Conservation (phyloP, 2,329 filamentous ascomycete species). For the Trichoderma oligosporum region DNA sequence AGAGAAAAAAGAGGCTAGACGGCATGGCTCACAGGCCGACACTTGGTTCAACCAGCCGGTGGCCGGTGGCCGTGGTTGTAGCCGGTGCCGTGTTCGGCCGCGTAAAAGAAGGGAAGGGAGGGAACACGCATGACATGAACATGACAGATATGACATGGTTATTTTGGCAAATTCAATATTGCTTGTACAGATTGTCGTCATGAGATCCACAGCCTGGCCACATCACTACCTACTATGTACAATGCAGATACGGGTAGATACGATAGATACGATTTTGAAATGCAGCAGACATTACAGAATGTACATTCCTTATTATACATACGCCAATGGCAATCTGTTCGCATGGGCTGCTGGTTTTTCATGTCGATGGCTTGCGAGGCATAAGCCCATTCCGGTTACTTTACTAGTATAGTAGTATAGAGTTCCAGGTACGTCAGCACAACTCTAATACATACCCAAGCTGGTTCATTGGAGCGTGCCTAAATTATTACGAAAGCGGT, state of each 20-base stretch:
- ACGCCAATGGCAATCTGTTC: too few species aligned
- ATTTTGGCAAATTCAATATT: not conserved
- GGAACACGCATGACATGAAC: not conserved
- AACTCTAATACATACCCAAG: not conserved
- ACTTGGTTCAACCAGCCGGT: conserved; percentile 2
- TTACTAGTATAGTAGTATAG: not conserved
- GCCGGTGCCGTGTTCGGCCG: conserved; percentile 7
- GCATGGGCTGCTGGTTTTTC: too few species aligned
- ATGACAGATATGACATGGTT: too few species aligned
- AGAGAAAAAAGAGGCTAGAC: not conserved
- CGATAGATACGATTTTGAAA: not conserved
- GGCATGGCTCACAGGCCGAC: conserved; percentile 5
- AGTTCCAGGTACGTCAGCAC: not conserved
- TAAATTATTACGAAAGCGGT: not conserved
- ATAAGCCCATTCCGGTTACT: not conserved
- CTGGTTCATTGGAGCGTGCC: not conserved
- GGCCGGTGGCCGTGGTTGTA: not conserved
- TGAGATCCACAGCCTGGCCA: not conserved
- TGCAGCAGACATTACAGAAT: too few species aligned
- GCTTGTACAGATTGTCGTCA: not conserved
- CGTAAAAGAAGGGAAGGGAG: not conserved
- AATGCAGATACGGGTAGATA: not conserved
- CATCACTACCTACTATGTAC: not conserved
- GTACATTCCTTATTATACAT: too few species aligned
- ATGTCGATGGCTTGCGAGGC: not conserved